Base-by-base conservation (phyloP, 306 rosid species). In the Arachis hypogaea region DNA sequence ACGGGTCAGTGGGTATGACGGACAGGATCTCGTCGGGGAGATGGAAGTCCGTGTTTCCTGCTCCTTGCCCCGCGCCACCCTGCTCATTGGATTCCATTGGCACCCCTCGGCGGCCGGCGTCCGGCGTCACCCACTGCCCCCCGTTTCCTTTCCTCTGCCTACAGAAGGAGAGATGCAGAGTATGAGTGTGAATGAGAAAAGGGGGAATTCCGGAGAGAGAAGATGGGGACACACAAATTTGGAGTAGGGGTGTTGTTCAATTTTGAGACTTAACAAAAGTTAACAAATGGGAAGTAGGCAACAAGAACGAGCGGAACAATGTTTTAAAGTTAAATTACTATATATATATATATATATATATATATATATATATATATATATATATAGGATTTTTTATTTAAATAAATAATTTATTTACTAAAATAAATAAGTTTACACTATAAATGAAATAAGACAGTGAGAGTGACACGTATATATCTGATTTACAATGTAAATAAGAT, bases 1-100 rank as follows among this genome's bases (percentile, higher is more conserved):
- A 92, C 0, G 98, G 98, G 83, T 92, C 96, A 55, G 91, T 85
- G 3, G 98, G 98, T 0, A 92, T 86, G 43, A 90, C 92, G 55
- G 90, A 49, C 3, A 92, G 74, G 66, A 90, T 86, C 77, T 88
- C 96, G 57, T 92, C 91, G 7, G 91, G 74, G 6, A 92, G 75
- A 18, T 89, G 71, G 54, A 90, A 90, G 55, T 90, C 97, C 22
- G 63, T 78, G 2, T 50, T 83, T 50, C 12, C 38, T 33, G 38
- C 38, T 33, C 38, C 33, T 12, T 62, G n/a, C 0, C 72, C 75
- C 18, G 57, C 22, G 41, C 42, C 42, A 44, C 58, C 51, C 66
- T 43, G 46, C 46, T 43, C 8, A 46, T 46, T 46, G 51, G 12
- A 46, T 46, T 46, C 11, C 4, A 46, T 7, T 9, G 51, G 12